These are phyloP conservation scores for Omphalea diandra DNA, from an alignment of 441 rosid species.

Conservation along the genomic window DNA sequence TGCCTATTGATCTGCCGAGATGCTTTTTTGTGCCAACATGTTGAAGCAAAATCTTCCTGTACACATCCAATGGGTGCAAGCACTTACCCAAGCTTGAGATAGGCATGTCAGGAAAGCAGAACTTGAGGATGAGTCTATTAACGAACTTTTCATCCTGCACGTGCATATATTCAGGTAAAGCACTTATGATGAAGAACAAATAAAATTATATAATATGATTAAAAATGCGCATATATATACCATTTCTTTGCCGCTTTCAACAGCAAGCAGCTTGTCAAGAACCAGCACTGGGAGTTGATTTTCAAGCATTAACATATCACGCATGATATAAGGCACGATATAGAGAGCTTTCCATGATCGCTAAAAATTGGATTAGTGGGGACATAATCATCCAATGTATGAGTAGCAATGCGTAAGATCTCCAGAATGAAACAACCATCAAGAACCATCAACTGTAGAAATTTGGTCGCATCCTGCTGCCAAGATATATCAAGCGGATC, in stretches of 20 bases:
- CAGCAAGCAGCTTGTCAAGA: constrained; percentile 25
- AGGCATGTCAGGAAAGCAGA: constrained; percentile 21
- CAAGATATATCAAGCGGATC: constrained; percentile 30
- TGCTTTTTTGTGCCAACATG: neutral
- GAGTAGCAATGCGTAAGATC: constrained; percentile 21
- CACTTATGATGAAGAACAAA: too few relatives aligned
- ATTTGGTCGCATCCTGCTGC: constrained; percentile 7
- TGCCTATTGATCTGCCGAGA: too few relatives aligned
- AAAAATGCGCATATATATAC: neutral
- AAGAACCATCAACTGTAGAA: constrained; percentile 42
- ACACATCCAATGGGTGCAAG: constrained; percentile 44
- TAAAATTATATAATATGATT: too few relatives aligned
- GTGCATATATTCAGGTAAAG: too few relatives aligned
- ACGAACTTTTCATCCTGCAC: constrained; percentile 34
- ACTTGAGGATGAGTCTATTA: constrained; percentile 34
- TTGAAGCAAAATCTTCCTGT: constrained; percentile 31
- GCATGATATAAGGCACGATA: constrained; percentile 29
- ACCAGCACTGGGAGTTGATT: constrained; percentile 47
- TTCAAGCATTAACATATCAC: constrained; percentile 50
- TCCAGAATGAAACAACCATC: constrained; percentile 59
- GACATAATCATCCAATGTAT: constrained; percentile 22
- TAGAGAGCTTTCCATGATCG: constrained; percentile 40
- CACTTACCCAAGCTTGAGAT: constrained; percentile 22
- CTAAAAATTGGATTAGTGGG: constrained; percentile 40
- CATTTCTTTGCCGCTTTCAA: constrained; percentile 11